phyloP scores from a whole-genome alignment of 345 rosid genomes.

The Laguncularia racemosa region DNA sequence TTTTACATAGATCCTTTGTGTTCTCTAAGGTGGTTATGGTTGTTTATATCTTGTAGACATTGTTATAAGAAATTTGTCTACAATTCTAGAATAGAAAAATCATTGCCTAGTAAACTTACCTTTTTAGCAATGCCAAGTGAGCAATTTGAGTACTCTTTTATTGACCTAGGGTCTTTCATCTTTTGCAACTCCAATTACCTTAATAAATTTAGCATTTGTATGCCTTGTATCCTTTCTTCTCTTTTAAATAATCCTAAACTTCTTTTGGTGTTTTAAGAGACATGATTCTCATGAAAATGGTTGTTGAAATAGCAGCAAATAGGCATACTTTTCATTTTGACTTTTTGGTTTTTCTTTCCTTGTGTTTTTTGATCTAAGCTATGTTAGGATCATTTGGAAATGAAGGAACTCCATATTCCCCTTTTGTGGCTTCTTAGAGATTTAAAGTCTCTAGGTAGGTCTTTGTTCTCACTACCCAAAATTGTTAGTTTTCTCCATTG shows the following conservation, averaged over 20 bases:
- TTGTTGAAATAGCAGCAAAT: constrained; percentile 4
- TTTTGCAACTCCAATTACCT: constrained; percentile 5
- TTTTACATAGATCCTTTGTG: constrained; percentile 2
- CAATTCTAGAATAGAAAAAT: background rate
- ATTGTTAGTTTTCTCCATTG: no score
- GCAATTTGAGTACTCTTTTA: constrained; percentile 6
- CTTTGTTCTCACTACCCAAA: no score
- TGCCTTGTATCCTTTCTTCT: constrained; percentile 4
- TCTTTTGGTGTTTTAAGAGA: background rate
- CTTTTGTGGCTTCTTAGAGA: no score
- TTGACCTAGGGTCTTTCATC: constrained; percentile 6
- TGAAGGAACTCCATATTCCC: constrained; percentile 6
- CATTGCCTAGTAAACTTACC: background rate
- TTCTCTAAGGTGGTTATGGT: constrained; percentile 2
- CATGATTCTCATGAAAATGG: constrained; percentile 14
- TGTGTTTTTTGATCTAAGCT: constrained; percentile 3
- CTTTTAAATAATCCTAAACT: constrained; percentile 4
- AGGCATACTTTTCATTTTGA: constrained; percentile 1
- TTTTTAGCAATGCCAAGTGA: constrained; percentile 5
- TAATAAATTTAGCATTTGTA: constrained; percentile 2
- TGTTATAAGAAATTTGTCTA: constrained; percentile 2
- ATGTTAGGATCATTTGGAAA: constrained; percentile 3
- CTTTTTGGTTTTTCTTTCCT: constrained; percentile 5
- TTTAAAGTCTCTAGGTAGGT: no score
- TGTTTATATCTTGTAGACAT: constrained; percentile 4